Conservation (phyloP, 2,329 filamentous ascomycete species). For the Knufia petricola region DNA sequence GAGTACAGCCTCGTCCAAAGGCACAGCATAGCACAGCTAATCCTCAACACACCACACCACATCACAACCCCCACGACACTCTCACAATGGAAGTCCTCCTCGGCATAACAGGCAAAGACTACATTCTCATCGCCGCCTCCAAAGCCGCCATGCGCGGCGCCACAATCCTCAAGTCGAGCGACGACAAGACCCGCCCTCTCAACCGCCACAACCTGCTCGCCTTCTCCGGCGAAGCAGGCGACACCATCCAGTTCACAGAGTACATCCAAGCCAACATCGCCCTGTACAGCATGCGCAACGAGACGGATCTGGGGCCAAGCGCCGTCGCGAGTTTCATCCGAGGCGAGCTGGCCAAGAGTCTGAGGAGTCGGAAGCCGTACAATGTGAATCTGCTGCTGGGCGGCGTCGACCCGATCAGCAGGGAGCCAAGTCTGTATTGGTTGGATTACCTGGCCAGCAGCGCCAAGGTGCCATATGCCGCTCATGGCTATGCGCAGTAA, state of each 20-base stretch:
- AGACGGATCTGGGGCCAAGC: conserved; percentile 78
- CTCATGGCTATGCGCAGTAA: conserved; percentile 95
- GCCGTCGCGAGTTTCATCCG: conserved; percentile 90
- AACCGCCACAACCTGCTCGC: conserved; percentile 95
- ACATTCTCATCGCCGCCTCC: conserved; percentile 91
- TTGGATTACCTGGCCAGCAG: conserved; percentile 89
- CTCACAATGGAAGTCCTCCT: conserved; percentile 81
- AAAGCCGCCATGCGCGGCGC: conserved; percentile 98
- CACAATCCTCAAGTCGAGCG: conserved; percentile 85
- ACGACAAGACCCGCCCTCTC: conserved; percentile 89
- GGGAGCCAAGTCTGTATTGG: conserved; percentile 92
- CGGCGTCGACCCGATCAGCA: conserved; percentile 82
- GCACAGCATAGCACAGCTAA: neutral
- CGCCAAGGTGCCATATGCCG: conserved; percentile 84
- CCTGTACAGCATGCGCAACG: conserved; percentile 97
- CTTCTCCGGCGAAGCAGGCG: conserved; percentile 90
- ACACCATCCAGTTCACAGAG: conserved; percentile 98
- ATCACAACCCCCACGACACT: conserved; percentile 5
- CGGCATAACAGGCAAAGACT: conserved; percentile 98
- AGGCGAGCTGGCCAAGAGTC: conserved; percentile 78
- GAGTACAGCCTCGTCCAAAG: neutral
- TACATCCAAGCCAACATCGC: conserved; percentile 98
- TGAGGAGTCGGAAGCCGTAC: conserved; percentile 89
- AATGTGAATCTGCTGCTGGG: conserved; percentile 93
- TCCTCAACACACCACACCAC: neutral